Conservation (phyloP, 2,329 filamentous ascomycete species). For the Botrytis elliptica region DNA sequence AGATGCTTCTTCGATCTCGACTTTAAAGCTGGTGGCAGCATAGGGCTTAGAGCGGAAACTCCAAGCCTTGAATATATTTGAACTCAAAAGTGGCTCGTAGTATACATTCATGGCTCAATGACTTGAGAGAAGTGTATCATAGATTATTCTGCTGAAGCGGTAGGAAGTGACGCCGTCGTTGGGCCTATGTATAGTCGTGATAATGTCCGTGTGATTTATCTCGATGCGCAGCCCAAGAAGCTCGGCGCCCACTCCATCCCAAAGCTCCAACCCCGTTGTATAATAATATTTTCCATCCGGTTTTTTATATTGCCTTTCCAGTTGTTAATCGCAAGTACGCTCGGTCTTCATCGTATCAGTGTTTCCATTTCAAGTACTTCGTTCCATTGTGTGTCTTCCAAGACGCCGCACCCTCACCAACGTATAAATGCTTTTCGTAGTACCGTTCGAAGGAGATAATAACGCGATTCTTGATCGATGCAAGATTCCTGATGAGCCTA, state of each 20-base stretch:
- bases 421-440: background rate
- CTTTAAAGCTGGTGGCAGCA: background rate
- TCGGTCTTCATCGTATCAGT: no score
- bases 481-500: background rate
- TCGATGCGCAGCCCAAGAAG: background rate
- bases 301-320: background rate
- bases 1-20: background rate
- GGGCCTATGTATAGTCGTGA: background rate
- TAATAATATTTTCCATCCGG: background rate
- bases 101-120: background rate
- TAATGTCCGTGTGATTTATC: background rate
- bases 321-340: no score
- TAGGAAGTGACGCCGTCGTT: no score
- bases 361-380: no score
- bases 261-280: background rate
- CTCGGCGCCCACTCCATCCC: no score
- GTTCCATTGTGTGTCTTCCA: background rate
- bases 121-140: background rate
- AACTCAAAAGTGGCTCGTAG: background rate
- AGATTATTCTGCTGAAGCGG: background rate
- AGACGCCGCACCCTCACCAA: background rate
- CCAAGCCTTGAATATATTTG: background rate
- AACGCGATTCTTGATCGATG: background rate
- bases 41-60: background rate
- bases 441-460: background rate